Conservation (phyloP, 345 rosid genomes). For the rapeseed (Brassica napus) region DNA sequence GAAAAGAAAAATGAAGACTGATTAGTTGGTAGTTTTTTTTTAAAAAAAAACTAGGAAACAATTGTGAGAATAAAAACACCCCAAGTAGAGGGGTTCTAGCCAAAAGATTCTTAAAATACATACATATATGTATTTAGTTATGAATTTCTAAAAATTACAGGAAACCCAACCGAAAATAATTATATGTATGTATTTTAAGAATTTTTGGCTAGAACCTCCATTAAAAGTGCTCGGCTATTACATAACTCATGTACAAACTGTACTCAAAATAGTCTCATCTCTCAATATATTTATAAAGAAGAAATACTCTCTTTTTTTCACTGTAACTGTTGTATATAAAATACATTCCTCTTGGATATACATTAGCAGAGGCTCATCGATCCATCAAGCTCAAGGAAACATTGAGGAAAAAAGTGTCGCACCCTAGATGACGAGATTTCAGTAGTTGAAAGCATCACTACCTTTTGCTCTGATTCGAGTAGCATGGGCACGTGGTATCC, state of each 20-base stretch:
- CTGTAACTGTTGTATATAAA: slow-evolving; percentile 18
- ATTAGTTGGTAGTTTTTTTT: not conserved
- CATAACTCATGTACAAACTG: slow-evolving; percentile 57
- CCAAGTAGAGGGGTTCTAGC: too few relatives aligned
- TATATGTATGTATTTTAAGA: too few relatives aligned
- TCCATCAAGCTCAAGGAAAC: not conserved
- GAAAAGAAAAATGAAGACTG: not conserved
- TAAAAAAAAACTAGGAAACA: not conserved
- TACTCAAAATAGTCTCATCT: slow-evolving; percentile 56
- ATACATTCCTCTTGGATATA: slow-evolving; percentile 10
- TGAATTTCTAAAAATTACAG: too few relatives aligned
- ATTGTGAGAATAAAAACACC: slow-evolving; percentile 45
- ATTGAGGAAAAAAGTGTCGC: not conserved
- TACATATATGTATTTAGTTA: too few relatives aligned
- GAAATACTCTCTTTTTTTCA: not conserved
- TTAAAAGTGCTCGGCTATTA: too few relatives aligned
- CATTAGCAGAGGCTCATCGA: not conserved
- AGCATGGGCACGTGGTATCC: too few relatives aligned
- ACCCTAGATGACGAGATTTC: too few relatives aligned
- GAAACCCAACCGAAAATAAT: too few relatives aligned
- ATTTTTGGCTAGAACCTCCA: too few relatives aligned
- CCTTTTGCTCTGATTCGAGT: too few relatives aligned
- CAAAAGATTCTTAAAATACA: too few relatives aligned
- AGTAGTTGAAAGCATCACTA: too few relatives aligned
- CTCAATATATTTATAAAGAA: slow-evolving; percentile 18